Conservation (phyloP, 371 early-diverging fungal species). For the Smittium culicis region DNA sequence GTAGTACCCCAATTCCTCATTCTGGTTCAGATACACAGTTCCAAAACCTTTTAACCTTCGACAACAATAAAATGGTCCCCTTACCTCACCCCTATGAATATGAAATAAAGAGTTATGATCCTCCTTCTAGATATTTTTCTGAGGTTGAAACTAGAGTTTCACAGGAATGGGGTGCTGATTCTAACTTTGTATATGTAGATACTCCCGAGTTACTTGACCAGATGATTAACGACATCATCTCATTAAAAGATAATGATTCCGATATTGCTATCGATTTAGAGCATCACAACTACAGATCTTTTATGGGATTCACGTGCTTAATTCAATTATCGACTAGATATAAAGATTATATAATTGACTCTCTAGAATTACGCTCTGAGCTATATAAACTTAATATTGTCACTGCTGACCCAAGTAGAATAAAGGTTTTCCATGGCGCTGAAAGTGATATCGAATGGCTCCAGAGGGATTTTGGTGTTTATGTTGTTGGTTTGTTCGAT, state of each 20-base stretch:
- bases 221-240: slow-evolving; percentile 27
- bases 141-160: slow-evolving; percentile 11
- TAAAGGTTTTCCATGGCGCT: slow-evolving; percentile 95
- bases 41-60: background rate
- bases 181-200: slow-evolving; percentile 27
- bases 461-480: slow-evolving; percentile 91
- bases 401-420: slow-evolving; percentile 73
- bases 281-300: slow-evolving; percentile 86
- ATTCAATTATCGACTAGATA: slow-evolving; percentile 86
- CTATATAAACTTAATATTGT: slow-evolving; percentile 62
- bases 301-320: slow-evolving; percentile 86
- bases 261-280: slow-evolving; percentile 93
- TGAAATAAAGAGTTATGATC: slow-evolving; percentile 68
- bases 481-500: slow-evolving; percentile 91
- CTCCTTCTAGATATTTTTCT: slow-evolving; percentile 56
- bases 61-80: slow-evolving; percentile 9
- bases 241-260: background rate
- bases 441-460: slow-evolving; percentile 93
- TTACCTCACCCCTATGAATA: slow-evolving; percentile 73
- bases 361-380: slow-evolving; percentile 63
- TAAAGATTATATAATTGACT: slow-evolving; percentile 82
- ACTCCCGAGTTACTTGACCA: slow-evolving; percentile 14
- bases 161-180: slow-evolving; percentile 14
- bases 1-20: background rate
- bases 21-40: background rate